Evolutionary conservation across 176 grass and related monocot genomes (phyloP), one percentile per base, ranked within the genome.

Genomic region (Hordeum marinum): DNA sequence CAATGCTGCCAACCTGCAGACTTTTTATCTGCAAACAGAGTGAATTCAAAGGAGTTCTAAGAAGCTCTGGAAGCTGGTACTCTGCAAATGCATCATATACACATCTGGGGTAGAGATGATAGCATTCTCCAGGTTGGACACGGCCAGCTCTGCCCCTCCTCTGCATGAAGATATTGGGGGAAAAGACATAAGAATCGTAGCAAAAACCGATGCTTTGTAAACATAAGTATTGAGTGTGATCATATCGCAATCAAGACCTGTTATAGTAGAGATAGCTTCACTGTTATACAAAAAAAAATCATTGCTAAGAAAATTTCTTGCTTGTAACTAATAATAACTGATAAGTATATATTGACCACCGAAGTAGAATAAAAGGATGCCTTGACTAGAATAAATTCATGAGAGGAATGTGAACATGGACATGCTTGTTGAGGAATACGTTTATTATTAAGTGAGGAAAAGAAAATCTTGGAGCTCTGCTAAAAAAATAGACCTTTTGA

Each of bases 21-120:
- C 96, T 94, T 85, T 95, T 98, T 90, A 98, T 98, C 82, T 98
- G 93, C 89, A 98, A 94, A 85, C 93, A 95, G 77, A 98, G 86
- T 39, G 93, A 98, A 79, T 98, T 98, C 54, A 98, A 91, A 81
- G 93, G 93, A 83, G 93, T 95, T 87, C 91, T 93, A 75, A 98
- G 91, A 85, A 98, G 90, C 83, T 98, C 93, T 1, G 93, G 91
- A 88, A 95, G 91, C 75, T 98, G 93, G 82, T 98, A 98, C 10
- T 98, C 93, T 52, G 85, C 80, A 75, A 98, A 98, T 72, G 96
- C 91, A 74, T 94, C 96, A 87, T 98, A 98, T 43, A 98, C 91
- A 76, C 96, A 98, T 92, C 88, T 93, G 70, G 96, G 96, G 84
- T 95, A 98, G 55, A 98, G 96, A 82, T 98, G 88, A 81, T 94